Percentiles rank a stretch among this genome's conserved stretches.
Evolutionary conservation across 2,329 filamentous ascomycete species (phyloP).

Genomic region (Lecanosticta acicola): DNA sequence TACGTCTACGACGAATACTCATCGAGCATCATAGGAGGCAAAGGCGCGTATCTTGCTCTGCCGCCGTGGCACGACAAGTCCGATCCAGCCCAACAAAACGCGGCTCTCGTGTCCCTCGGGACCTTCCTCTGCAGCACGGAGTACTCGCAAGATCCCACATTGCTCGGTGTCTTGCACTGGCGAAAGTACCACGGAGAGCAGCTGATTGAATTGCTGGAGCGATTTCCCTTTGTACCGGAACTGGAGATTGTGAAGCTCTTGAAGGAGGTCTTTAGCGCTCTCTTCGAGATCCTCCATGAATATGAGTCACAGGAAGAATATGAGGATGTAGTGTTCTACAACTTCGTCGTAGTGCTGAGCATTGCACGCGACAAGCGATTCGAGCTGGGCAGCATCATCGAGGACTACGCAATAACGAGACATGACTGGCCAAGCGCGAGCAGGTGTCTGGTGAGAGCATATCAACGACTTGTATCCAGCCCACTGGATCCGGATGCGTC

Average conservation of each 20-base stretch:
- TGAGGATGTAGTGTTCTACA: slow-evolving; percentile 87
- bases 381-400: slow-evolving; percentile 83
- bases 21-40: slow-evolving; percentile 64
- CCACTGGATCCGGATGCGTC: slow-evolving; percentile 78
- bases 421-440: slow-evolving; percentile 94
- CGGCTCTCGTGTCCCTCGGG: slow-evolving; percentile 64
- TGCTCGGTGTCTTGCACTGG: slow-evolving; percentile 83
- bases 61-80: slow-evolving; percentile 73
- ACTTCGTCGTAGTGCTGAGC: slow-evolving; percentile 79
- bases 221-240: slow-evolving; percentile 88
- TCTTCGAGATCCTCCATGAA: slow-evolving; percentile 88
- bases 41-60: slow-evolving; percentile 78
- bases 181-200: slow-evolving; percentile 54
- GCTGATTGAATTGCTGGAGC: slow-evolving; percentile 67
- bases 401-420: slow-evolving; percentile 79
- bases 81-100: slow-evolving; percentile 68
- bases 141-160: slow-evolving; percentile 84
- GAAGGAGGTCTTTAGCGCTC: slow-evolving; percentile 78
- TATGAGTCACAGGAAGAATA: slow-evolving; percentile 87
- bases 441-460: slow-evolving; percentile 79
- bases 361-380: slow-evolving; percentile 94
- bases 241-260: slow-evolving; percentile 96
- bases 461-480: slow-evolving; percentile 73
- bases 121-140: slow-evolving; percentile 91
- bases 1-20: slow-evolving; percentile 93